Base-by-base conservation (phyloP, 2,329 filamentous ascomycete species). In the Trichoderma sp. region DNA sequence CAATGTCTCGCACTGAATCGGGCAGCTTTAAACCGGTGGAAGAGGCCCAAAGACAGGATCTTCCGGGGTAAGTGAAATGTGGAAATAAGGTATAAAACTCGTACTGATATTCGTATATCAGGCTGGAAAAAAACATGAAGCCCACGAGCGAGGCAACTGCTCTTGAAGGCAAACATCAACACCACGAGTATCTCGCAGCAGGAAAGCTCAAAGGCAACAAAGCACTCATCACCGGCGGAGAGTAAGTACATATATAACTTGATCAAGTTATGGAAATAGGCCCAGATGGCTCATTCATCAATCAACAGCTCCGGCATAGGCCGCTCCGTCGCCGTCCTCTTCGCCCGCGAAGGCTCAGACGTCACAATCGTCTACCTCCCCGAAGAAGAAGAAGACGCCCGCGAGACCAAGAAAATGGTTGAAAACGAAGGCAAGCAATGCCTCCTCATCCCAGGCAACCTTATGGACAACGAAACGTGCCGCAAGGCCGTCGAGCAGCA, bases 191-290 rank as follows among this genome's bases (percentile, higher is more conserved):
- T 82, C 89, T 89, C 76, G 87, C 91, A 4, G 91, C 92, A 1
- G 89, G 88, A 60, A 96, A 96, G 81, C 87, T 96, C 7, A 80
- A 87, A 74, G 92, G 89, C 71, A 92, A 91, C 79, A 91, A 88
- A 70, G 92, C 92, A 8, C 80, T 96, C 69, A 95, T 96, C 75
- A 95, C 92, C 0, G 92, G 92, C 19, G 92, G 92, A 4, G 92
- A 90, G 87, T 86, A 76, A 71, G 84, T 77, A 49, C 19, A n/a
- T n/a, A n/a, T n/a, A n/a, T n/a, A n/a, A n/a, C n/a, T n/a, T n/a
- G n/a, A n/a, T n/a, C n/a, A n/a, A n/a, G n/a, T n/a, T n/a, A n/a
- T n/a, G n/a, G n/a, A n/a, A 40, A 40, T 8, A 21, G 13, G 21
- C 21, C 19, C 52, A 29, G 13, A 29, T 13, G 5, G n/a, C 37